These are phyloP conservation scores for Skeletonema costatum DNA, from an alignment of 108 stramenopile species.

Conservation along the genomic window DNA sequence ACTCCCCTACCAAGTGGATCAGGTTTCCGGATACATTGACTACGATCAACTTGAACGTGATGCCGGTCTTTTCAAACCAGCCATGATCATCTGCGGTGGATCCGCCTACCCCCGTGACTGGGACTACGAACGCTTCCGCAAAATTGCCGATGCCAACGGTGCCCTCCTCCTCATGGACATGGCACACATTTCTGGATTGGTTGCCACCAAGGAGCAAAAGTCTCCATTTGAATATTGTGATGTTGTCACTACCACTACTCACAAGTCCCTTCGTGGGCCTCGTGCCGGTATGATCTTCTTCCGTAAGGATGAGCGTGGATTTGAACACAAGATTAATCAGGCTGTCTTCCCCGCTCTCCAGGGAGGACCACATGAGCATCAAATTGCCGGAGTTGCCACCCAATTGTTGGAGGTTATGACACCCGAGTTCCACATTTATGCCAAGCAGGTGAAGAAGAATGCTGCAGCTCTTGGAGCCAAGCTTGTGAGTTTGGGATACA, in stretches of 20 bases:
- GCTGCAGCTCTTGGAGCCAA: conserved; percentile 89
- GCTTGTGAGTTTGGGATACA: conserved; percentile 90
- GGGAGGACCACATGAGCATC: conserved; percentile 99
- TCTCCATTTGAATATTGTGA: conserved; percentile 97
- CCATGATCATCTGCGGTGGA: conserved; percentile 97
- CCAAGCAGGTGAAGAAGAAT: conserved; percentile 93
- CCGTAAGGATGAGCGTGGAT: conserved; percentile 97
- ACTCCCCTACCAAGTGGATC: conserved; percentile 97
- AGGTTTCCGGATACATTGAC: conserved; percentile 96
- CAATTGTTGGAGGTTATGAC: conserved; percentile 97
- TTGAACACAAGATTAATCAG: conserved; percentile 94
- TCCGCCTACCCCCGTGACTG: conserved; percentile 99
- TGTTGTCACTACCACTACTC: conserved; percentile 99
- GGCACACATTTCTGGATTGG: conserved; percentile 98
- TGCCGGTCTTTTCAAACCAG: conserved; percentile 98
- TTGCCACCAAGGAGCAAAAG: conserved; percentile 91
- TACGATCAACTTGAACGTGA: conserved; percentile 91
- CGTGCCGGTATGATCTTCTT: conserved; percentile 99
- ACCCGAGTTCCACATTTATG: conserved; percentile 96
- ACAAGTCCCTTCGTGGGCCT: conserved; percentile 99
- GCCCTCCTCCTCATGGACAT: conserved; percentile 98
- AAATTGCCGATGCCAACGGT: conserved; percentile 98
- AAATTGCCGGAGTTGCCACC: conserved; percentile 99
- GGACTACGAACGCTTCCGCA: conserved; percentile 97
- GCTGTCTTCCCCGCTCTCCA: conserved; percentile 99